A percentile compares a stretch with the other conserved stretches of the same genome.
These are phyloP conservation scores for Wickerhamomyces ciferrii DNA, from an alignment of 805 yeast genomes.

Conservation along the genomic window DNA sequence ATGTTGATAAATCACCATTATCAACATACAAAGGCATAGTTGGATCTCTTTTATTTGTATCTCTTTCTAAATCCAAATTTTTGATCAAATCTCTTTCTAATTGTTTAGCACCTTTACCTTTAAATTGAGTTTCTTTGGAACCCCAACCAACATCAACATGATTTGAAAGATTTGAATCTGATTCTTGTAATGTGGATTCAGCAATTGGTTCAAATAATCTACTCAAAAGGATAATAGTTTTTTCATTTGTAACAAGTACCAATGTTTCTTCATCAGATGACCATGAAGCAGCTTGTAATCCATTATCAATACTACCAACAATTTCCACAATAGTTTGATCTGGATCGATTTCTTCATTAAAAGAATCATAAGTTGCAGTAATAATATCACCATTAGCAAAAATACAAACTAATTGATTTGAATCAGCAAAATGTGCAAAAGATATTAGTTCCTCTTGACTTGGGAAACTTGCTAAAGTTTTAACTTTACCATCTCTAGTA, in stretches of 20 bases:
- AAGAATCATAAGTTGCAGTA: constrained; percentile 54
- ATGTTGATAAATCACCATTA: constrained; percentile 52
- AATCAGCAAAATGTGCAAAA: constrained; percentile 67
- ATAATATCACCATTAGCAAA: constrained; percentile 73
- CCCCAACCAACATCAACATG: constrained; percentile 99
- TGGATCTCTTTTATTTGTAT: constrained; percentile 75
- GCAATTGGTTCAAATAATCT: constrained; percentile 74
- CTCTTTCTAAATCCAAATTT: constrained; percentile 59
- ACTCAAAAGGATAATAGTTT: constrained; percentile 60
- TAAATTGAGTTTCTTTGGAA: constrained; percentile 90
- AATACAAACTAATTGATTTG: constrained; percentile 59
- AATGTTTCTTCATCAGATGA: constrained; percentile 88
- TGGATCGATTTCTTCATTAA: constrained; percentile 32
- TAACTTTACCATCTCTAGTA: constrained; percentile 54
- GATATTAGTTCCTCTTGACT: constrained; percentile 41
- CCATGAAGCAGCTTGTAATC: constrained; percentile 74
- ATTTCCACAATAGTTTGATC: constrained; percentile 58
- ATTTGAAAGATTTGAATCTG: constrained; percentile 63
- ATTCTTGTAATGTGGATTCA: constrained; percentile 52
- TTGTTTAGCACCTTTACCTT: constrained; percentile 87
- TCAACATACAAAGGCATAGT: constrained; percentile 76
- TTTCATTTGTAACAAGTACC: constrained; percentile 57
- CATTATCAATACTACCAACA: constrained; percentile 80
- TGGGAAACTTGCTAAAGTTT: constrained; percentile 58
- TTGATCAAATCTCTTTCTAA: constrained; percentile 54